Conservation (phyloP, 225 moss, liverwort and hornwort species). For the Climacium dendroides region DNA sequence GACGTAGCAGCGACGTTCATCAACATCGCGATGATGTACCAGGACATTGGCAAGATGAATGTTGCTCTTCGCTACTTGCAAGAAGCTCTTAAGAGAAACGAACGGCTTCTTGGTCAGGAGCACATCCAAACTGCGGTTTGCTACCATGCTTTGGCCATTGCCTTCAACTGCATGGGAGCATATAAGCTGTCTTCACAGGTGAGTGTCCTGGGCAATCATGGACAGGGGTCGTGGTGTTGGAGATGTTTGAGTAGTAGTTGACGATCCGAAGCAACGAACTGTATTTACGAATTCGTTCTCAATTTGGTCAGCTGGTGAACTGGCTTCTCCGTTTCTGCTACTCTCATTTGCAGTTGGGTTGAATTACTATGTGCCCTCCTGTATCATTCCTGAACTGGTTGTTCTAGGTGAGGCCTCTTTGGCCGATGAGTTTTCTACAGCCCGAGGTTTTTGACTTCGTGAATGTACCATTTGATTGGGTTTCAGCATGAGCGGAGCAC, state of each 20-base stretch:
- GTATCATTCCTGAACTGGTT: background rate
- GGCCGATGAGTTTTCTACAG: background rate
- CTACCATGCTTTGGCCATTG: conserved; percentile 94
- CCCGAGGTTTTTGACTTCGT: background rate
- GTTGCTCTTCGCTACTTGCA: conserved; percentile 91
- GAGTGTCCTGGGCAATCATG: background rate
- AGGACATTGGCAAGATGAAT: conserved; percentile 88
- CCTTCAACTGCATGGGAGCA: conserved; percentile 94
- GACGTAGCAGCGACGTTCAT: conserved; percentile 95
- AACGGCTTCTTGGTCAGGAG: conserved; percentile 74
- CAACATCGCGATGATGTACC: conserved; percentile 99
- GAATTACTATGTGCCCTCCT: background rate
- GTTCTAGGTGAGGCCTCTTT: background rate
- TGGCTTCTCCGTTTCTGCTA: background rate
- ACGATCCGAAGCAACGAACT: background rate
- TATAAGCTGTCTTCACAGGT: conserved; percentile 87
- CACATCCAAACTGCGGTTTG: conserved; percentile 97
- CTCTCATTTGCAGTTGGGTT: background rate
- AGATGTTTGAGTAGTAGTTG: background rate
- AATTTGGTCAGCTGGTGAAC: background rate
- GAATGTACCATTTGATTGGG: background rate
- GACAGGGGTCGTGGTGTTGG: background rate
- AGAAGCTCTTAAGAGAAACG: conserved; percentile 83
- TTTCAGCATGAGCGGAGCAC: conserved; percentile 87
- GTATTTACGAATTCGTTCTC: background rate